Conservation (phyloP, 1,284 basidiomycete genomes). For the Veloboletus limbatus region DNA sequence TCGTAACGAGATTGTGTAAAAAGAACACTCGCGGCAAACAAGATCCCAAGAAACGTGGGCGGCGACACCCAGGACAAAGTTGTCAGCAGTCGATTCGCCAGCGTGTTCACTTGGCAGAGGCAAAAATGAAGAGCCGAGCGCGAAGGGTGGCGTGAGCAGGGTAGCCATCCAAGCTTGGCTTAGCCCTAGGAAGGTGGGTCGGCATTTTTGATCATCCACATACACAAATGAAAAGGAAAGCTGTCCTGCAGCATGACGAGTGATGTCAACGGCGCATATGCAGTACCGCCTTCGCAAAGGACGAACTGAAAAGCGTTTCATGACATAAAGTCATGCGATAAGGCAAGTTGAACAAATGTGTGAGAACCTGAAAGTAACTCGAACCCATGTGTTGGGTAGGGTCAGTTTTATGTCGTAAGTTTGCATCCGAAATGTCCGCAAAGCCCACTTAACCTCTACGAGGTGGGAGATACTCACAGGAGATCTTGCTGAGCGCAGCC, state of each 20-base stretch:
- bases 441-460: constrained; percentile 15
- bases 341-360: constrained; percentile 22
- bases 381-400: constrained; percentile 4
- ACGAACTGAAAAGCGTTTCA: background rate
- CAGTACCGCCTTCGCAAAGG: constrained; percentile 3
- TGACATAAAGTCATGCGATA: constrained; percentile 8
- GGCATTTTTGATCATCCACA: background rate
- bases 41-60: background rate
- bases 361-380: constrained; percentile 18
- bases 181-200: background rate
- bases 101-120: background rate
- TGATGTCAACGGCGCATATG: constrained; percentile 6
- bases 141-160: background rate
- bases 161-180: background rate
- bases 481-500: constrained; percentile 8
- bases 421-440: constrained; percentile 6
- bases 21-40: background rate
- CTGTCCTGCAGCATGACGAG: constrained; percentile 2
- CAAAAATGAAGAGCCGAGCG: background rate
- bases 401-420: constrained; percentile 5
- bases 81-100: constrained; percentile 4
- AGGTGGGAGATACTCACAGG: constrained; percentile 18
- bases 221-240: constrained; percentile 1
- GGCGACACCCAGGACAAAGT: background rate
- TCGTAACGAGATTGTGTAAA: constrained; percentile 19